Evolutionary conservation across 176 grass and related monocot species (phyloP).

Genomic region (Otatea glauca): DNA sequence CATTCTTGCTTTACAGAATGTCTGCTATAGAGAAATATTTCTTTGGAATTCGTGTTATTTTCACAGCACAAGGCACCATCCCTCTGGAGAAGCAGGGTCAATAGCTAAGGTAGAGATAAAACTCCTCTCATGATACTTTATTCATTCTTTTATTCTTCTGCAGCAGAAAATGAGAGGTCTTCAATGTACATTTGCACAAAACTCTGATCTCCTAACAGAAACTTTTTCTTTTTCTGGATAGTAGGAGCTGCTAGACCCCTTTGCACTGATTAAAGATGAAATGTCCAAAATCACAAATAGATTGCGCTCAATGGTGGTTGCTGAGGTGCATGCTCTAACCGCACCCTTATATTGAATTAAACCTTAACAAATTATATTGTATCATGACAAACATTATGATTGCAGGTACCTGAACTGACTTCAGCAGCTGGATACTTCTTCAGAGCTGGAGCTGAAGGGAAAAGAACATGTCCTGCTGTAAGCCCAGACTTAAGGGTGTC

Average conservation of each 20-base stretch:
- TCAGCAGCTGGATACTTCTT: constrained; percentile 75
- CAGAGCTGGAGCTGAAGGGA: constrained; percentile 67
- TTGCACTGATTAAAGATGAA: constrained; percentile 55
- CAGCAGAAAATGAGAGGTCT: not conserved
- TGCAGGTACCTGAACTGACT: constrained; percentile 62
- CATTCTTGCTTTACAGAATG: constrained; percentile 48
- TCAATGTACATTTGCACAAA: not conserved
- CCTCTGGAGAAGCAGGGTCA: constrained; percentile 27
- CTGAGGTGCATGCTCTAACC: constrained; percentile 51
- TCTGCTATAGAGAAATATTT: constrained; percentile 35
- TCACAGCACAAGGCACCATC: constrained; percentile 32
- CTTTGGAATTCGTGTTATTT: constrained; percentile 32
- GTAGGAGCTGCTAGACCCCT: constrained; percentile 58
- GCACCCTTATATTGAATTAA: not conserved
- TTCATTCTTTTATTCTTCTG: constrained; percentile 10
- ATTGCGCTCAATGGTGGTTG: constrained; percentile 54
- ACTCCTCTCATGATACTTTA: not conserved
- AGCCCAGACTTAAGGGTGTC: constrained; percentile 19
- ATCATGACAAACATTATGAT: constrained; percentile 15
- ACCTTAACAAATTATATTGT: not conserved
- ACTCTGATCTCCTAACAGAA: not conserved
- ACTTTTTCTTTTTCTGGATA: constrained; percentile 22
- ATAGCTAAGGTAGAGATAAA: constrained; percentile 43
- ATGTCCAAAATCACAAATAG: constrained; percentile 53
- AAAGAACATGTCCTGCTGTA: constrained; percentile 70